Evolutionary conservation across 139 green algal species (phyloP).

Genomic region (Zygnema circumcarinatum): DNA sequence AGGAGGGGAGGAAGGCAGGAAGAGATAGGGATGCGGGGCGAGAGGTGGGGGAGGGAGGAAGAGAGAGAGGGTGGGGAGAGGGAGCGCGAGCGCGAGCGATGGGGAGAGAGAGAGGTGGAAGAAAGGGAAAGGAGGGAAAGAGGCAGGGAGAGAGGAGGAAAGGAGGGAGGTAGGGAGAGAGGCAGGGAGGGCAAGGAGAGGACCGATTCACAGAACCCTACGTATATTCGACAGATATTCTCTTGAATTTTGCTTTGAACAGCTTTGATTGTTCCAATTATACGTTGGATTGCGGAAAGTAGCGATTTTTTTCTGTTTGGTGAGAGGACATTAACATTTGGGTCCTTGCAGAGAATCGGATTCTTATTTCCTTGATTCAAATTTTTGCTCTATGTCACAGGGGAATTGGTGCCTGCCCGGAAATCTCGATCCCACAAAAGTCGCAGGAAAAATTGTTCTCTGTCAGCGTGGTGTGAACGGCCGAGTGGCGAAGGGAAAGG

Average conservation of each 20-base stretch:
- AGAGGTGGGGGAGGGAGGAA: background rate
- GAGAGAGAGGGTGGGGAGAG: background rate
- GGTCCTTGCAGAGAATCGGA: too few species aligned
- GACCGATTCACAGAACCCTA: background rate
- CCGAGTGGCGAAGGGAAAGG: constrained; percentile 22
- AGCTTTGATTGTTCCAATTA: too few species aligned
- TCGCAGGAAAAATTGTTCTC: constrained; percentile 18
- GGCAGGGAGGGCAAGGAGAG: background rate
- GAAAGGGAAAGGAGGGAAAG: too few species aligned
- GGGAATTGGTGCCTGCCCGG: background rate
- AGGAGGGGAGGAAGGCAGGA: background rate
- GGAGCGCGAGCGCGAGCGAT: background rate
- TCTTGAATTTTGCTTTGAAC: too few species aligned
- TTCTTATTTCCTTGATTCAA: too few species aligned
- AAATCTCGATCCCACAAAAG: background rate
- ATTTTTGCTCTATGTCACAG: too few species aligned
- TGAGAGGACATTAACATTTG: too few species aligned
- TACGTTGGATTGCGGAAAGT: too few species aligned
- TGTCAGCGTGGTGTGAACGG: constrained; percentile 18
- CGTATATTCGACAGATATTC: too few species aligned
- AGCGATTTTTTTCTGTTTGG: too few species aligned
- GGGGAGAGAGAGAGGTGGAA: background rate
- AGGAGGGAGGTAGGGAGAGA: background rate
- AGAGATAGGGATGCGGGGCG: background rate
- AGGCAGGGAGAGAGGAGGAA: background rate